Evolutionary conservation across 2,329 filamentous ascomycete genomes (phyloP).

Genomic region (Aureobasidium sp.): DNA sequence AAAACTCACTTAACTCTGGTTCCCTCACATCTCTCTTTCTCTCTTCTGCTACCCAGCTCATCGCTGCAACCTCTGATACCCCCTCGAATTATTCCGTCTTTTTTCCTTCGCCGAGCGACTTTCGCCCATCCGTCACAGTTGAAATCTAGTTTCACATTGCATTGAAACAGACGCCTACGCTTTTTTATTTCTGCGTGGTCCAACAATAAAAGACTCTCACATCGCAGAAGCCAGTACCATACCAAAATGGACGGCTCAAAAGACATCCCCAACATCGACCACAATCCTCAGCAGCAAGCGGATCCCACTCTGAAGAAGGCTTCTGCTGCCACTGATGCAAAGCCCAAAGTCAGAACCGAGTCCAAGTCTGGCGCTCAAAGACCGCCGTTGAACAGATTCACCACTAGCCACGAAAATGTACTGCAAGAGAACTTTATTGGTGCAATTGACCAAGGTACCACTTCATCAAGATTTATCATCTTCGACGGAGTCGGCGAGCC

Average conservation of each 20-base stretch:
- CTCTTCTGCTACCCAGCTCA: background rate
- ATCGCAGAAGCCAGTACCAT: background rate
- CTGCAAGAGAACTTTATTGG: slow-evolving; percentile 61
- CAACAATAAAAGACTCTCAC: background rate
- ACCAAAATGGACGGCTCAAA: slow-evolving; percentile 11
- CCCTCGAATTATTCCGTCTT: slow-evolving; percentile 4
- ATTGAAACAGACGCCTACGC: background rate
- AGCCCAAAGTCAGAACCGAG: slow-evolving; percentile 10
- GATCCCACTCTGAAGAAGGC: slow-evolving; percentile 12
- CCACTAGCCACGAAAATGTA: slow-evolving; percentile 29
- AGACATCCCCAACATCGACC: slow-evolving; percentile 3
- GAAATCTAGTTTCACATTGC: background rate
- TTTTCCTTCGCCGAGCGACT: background rate
- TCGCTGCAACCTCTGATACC: background rate
- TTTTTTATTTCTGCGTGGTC: slow-evolving; percentile 1
- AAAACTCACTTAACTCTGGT: slow-evolving; percentile 9
- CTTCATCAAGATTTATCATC: slow-evolving; percentile 77
- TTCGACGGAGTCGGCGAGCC: slow-evolving; percentile 71
- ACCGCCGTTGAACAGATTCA: slow-evolving; percentile 23
- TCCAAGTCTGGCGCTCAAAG: slow-evolving; percentile 8
- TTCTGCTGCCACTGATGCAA: slow-evolving; percentile 2
- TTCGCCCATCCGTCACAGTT: background rate
- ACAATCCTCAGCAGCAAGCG: background rate
- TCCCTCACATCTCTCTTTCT: slow-evolving; percentile 2
- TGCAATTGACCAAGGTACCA: slow-evolving; percentile 81